Percentiles rank a stretch among this genome's conserved stretches.
These are phyloP conservation scores for Pichia sp. DNA, from an alignment of 1,139 yeast genomes.

Conservation along the genomic window DNA sequence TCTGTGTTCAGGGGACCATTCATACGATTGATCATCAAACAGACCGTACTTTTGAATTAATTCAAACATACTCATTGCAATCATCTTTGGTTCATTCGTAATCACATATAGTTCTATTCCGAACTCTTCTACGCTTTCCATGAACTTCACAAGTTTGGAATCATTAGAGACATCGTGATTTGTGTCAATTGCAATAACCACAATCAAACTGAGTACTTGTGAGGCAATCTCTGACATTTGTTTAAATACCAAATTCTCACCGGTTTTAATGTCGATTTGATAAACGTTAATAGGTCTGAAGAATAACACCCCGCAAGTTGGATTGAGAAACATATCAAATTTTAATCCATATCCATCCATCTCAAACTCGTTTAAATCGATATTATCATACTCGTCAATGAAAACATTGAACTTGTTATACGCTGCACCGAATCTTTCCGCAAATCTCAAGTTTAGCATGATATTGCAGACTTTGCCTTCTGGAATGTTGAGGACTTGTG, in stretches of 20 bases:
- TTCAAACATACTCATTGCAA: conserved; percentile 7
- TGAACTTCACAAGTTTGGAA: conserved; percentile 2
- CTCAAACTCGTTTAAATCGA: conserved; percentile 11
- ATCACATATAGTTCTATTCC: conserved; percentile 11
- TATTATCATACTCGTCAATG: conserved; percentile 1
- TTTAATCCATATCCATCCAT: not conserved
- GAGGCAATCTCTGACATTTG: conserved; percentile 13
- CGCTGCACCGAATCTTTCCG: conserved; percentile 15
- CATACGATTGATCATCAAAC: not conserved
- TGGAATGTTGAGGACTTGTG: not conserved
- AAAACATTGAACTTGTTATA: conserved; percentile 12
- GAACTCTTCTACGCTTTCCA: conserved; percentile 6
- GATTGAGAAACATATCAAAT: conserved; percentile 20
- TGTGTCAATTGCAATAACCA: conserved; percentile 10
- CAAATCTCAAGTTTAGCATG: conserved; percentile 11
- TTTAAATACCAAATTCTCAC: conserved; percentile 13
- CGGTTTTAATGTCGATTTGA: conserved; percentile 16
- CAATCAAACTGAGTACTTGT: conserved; percentile 19
- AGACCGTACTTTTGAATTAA: conserved; percentile 1
- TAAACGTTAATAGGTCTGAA: conserved; percentile 15
- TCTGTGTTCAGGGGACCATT: conserved; percentile 10
- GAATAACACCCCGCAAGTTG: conserved; percentile 19
- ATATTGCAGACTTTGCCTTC: not conserved
- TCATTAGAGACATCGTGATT: not conserved
- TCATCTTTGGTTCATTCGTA: conserved; percentile 2